Percentiles rank a stretch among this genome's conserved stretches.
Evolutionary conservation across 441 rosid genomes (phyloP).

Genomic region (Populus trichocarpa): DNA sequence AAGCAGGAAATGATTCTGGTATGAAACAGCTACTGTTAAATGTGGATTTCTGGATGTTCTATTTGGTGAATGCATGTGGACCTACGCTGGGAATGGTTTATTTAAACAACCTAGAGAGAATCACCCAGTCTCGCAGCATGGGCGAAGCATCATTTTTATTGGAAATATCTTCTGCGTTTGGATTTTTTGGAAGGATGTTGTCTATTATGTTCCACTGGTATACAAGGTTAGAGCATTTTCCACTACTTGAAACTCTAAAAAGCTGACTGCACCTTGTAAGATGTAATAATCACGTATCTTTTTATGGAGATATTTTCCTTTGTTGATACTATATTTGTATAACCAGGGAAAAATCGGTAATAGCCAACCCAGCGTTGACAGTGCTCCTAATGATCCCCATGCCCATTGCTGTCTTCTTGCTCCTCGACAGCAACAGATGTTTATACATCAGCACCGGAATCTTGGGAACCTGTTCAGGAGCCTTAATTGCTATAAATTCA

Average conservation of each 20-base stretch:
- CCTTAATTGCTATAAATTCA: slow-evolving; percentile 11
- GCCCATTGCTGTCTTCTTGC: slow-evolving; percentile 27
- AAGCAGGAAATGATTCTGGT: neutral
- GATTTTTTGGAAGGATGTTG: slow-evolving; percentile 29
- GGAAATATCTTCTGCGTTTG: slow-evolving; percentile 19
- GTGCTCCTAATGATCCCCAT: slow-evolving; percentile 24
- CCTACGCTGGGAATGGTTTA: slow-evolving; percentile 24
- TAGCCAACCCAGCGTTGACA: slow-evolving; percentile 18
- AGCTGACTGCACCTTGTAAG: too few species aligned
- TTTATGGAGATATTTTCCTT: too few species aligned
- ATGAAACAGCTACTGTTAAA: slow-evolving; percentile 3
- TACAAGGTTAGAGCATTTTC: slow-evolving; percentile 17
- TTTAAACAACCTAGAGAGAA: slow-evolving; percentile 24
- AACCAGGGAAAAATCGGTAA: slow-evolving; percentile 13
- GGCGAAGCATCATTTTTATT: slow-evolving; percentile 11
- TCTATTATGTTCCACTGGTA: slow-evolving; percentile 15
- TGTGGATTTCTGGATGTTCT: slow-evolving; percentile 30
- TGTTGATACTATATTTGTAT: neutral
- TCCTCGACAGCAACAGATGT: slow-evolving; percentile 8
- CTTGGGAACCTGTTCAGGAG: slow-evolving; percentile 28
- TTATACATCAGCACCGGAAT: slow-evolving; percentile 29
- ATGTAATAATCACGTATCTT: too few species aligned
- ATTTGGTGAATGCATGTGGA: slow-evolving; percentile 26
- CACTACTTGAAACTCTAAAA: neutral
- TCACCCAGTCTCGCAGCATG: slow-evolving; percentile 13